phyloP scores from a whole-genome alignment of 23 red algal genomes.

The Gracilaria gracilis region DNA sequence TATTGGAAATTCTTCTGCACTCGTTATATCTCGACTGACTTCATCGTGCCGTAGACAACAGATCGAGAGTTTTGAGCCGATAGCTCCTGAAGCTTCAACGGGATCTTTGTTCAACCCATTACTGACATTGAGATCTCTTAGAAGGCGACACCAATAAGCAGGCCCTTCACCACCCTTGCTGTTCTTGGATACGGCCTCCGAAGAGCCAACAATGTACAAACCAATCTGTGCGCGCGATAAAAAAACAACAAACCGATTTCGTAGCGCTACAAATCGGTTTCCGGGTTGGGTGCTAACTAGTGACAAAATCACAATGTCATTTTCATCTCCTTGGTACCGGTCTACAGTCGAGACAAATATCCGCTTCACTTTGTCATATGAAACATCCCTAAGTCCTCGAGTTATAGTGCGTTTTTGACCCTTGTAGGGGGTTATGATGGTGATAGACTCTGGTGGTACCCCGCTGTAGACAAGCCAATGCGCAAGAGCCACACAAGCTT shows the following conservation, averaged over 20 bases:
- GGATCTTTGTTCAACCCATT: neutral
- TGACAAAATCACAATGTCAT: constrained; percentile 71
- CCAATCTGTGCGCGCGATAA: constrained; percentile 60
- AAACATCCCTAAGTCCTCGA: neutral
- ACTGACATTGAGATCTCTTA: constrained; percentile 12
- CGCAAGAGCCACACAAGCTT: constrained; percentile 25
- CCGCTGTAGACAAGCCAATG: constrained; percentile 52
- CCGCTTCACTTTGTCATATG: neutral
- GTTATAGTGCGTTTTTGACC: constrained; percentile 44
- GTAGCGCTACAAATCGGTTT: constrained; percentile 57
- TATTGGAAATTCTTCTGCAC: constrained; percentile 37
- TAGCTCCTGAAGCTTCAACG: neutral
- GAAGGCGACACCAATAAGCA: constrained; percentile 42
- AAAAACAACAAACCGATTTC: constrained; percentile 55
- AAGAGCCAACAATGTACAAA: constrained; percentile 61
- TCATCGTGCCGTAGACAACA: constrained; percentile 55
- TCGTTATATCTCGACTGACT: constrained; percentile 6
- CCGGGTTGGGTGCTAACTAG: constrained; percentile 55
- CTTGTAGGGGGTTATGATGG: constrained; percentile 68
- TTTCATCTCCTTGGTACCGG: constrained; percentile 75
- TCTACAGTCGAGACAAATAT: constrained; percentile 56
- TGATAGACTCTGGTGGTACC: constrained; percentile 34
- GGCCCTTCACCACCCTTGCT: constrained; percentile 27
- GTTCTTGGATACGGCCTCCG: constrained; percentile 34
- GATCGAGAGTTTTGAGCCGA: constrained; percentile 41